A percentile compares a stretch with the other conserved stretches of the same genome.
Conservation (phyloP, 2,329 filamentous ascomycete species). For the Lomentospora prolificans region DNA sequence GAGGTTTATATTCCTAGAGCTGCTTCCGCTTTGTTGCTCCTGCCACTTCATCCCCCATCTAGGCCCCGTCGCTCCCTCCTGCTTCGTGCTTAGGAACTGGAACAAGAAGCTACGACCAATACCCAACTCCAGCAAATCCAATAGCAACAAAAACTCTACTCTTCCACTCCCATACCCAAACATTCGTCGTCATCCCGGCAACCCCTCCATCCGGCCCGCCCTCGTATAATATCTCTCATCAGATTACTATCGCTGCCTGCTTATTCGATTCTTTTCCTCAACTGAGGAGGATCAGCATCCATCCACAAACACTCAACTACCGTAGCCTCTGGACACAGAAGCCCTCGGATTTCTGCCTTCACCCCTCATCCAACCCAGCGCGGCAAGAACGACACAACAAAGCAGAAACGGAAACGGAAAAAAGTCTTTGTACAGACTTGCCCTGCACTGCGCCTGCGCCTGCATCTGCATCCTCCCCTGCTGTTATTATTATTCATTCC, state of each 20-base stretch:
- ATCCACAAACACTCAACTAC: not conserved
- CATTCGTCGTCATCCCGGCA: not conserved
- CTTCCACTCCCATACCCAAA: not conserved
- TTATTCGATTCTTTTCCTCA: too few species aligned
- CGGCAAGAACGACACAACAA: not conserved
- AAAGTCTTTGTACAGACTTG: not conserved
- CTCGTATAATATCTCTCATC: too few species aligned
- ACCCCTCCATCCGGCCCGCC: not conserved
- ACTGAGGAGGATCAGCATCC: too few species aligned
- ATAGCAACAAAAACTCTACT: not conserved
- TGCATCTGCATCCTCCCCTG: constrained; percentile 2
- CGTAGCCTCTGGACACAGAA: too few species aligned
- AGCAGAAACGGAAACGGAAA: not conserved
- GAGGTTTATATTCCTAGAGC: not conserved
- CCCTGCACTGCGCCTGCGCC: not conserved
- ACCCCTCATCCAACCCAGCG: not conserved
- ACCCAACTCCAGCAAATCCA: too few species aligned
- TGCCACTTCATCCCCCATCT: not conserved
- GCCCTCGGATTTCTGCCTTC: too few species aligned
- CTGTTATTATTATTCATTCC: not conserved
- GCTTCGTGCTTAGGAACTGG: not conserved
- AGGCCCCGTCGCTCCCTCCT: not conserved
- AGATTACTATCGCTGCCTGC: too few species aligned
- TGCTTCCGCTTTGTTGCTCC: not conserved
- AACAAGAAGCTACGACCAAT: too few species aligned